Percentiles rank a stretch among this genome's conserved stretches.
These are phyloP conservation scores for Stachybotrys chlorohalonatus DNA, from an alignment of 2,329 filamentous ascomycete genomes.

Conservation along the genomic window DNA sequence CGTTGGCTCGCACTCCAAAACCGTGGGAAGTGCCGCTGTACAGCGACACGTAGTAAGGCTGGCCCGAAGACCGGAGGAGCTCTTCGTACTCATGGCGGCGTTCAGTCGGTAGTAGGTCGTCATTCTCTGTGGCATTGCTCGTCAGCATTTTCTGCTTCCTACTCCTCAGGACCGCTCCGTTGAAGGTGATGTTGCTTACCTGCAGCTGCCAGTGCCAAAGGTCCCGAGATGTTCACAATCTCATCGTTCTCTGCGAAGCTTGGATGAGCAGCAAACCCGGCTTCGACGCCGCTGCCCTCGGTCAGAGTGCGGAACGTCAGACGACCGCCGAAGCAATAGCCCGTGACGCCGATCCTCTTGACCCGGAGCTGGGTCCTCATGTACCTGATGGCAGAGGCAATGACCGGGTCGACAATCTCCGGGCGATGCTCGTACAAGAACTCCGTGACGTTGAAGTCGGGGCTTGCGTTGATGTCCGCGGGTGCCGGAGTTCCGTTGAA, in stretches of 20 bases:
- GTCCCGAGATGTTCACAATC: slow-evolving; percentile 39
- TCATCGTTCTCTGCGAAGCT: slow-evolving; percentile 46
- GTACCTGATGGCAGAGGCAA: slow-evolving; percentile 8
- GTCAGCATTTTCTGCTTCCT: slow-evolving; percentile 1
- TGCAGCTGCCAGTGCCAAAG: slow-evolving; percentile 48
- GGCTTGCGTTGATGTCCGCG: slow-evolving; percentile 7
- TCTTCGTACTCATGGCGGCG: slow-evolving; percentile 44
- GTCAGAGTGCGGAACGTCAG: slow-evolving; percentile 44
- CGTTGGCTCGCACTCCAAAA: slow-evolving; percentile 58
- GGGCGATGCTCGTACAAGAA: slow-evolving; percentile 10
- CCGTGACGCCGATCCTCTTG: slow-evolving; percentile 39
- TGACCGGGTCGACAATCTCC: slow-evolving; percentile 11
- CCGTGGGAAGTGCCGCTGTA: slow-evolving; percentile 61
- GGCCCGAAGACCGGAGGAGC: slow-evolving; percentile 37
- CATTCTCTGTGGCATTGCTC: slow-evolving; percentile 29
- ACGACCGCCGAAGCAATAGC: slow-evolving; percentile 54
- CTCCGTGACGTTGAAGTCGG: slow-evolving; percentile 10
- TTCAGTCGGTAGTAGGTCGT: slow-evolving; percentile 40
- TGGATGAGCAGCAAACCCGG: slow-evolving; percentile 53
- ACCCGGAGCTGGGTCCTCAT: slow-evolving; percentile 25
- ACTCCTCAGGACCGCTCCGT: neutral
- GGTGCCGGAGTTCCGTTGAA: slow-evolving; percentile 14
- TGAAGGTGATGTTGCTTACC: slow-evolving; percentile 23
- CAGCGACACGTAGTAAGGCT: slow-evolving; percentile 55
- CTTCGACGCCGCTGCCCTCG: slow-evolving; percentile 39